These are phyloP conservation scores for Lentinula lateritia DNA, from an alignment of 768 basidiomycete species.

Conservation along the genomic window DNA sequence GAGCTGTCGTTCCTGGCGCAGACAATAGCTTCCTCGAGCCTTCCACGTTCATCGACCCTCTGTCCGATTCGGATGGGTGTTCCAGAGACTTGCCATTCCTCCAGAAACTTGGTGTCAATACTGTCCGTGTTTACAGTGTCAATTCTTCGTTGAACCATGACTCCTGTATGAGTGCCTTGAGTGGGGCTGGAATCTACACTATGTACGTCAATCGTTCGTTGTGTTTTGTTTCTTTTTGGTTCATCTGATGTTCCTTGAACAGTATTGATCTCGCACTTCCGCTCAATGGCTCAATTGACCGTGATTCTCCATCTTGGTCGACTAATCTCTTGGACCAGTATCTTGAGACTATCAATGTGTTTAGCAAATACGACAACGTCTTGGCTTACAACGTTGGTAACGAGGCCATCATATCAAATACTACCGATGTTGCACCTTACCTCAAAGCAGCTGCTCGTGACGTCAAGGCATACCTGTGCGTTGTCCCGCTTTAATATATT, in stretches of 20 bases:
- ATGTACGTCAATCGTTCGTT: constrained; percentile 48
- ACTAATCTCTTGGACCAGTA: constrained; percentile 79
- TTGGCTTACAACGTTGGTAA: constrained; percentile 90
- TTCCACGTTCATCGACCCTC: constrained; percentile 73
- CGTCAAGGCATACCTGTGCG: constrained; percentile 77
- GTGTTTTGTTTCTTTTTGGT: neutral
- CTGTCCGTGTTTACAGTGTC: constrained; percentile 84
- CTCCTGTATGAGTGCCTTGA: constrained; percentile 75
- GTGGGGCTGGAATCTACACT: constrained; percentile 78
- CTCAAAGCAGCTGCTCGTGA: constrained; percentile 92
- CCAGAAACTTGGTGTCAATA: constrained; percentile 71
- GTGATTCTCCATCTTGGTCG: constrained; percentile 68
- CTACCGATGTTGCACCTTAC: constrained; percentile 65
- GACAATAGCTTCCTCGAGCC: constrained; percentile 69
- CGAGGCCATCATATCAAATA: constrained; percentile 55
- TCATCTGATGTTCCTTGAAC: constrained; percentile 1
- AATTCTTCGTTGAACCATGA: constrained; percentile 82
- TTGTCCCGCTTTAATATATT: constrained; percentile 7
- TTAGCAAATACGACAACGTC: constrained; percentile 85
- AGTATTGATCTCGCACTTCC: constrained; percentile 88
- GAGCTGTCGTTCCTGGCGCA: constrained; percentile 34
- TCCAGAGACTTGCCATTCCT: constrained; percentile 76
- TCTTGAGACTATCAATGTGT: constrained; percentile 68
- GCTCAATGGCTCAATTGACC: constrained; percentile 80
- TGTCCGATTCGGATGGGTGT: constrained; percentile 64